Evolutionary conservation across 2,329 filamentous ascomycete genomes (phyloP).

Genomic region (Beauveria rudraprayagi): DNA sequence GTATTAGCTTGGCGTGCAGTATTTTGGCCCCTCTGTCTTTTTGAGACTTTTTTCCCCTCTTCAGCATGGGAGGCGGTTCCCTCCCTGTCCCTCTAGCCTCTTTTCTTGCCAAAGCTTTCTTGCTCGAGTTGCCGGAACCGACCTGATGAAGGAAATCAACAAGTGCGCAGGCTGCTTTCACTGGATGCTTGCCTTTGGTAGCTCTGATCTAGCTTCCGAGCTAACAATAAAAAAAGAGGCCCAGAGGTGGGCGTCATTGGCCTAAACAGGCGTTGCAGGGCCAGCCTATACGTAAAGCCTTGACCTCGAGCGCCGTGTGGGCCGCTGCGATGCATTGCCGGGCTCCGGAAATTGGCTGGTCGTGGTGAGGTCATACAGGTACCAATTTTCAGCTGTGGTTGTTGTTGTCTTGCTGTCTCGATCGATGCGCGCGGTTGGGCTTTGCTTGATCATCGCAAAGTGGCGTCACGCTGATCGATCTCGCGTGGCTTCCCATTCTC

Average conservation of each 20-base stretch:
- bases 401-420: not conserved
- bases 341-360: conserved; percentile 9
- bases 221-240: not conserved
- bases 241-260: conserved; percentile 1
- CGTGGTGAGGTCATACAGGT: conserved; percentile 9
- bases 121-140: not conserved
- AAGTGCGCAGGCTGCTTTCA: not conserved
- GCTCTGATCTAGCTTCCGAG: conserved; percentile 1
- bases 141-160: conserved; percentile 1
- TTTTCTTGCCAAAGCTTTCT: not conserved
- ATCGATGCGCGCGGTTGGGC: not conserved
- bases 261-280: not conserved
- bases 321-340: conserved; percentile 5
- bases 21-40: no score
- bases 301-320: not conserved
- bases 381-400: conserved; percentile 6
- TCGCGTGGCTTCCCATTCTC: not conserved
- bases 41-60: no score
- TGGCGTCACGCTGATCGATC: not conserved
- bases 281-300: not conserved
- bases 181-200: not conserved
- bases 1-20: conserved; percentile 8
- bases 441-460: not conserved
- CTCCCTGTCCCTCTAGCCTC: not conserved
- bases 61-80: not conserved